phyloP scores from a whole-genome alignment of 2,329 filamentous ascomycete species.

The Fonsecaea erecta region DNA sequence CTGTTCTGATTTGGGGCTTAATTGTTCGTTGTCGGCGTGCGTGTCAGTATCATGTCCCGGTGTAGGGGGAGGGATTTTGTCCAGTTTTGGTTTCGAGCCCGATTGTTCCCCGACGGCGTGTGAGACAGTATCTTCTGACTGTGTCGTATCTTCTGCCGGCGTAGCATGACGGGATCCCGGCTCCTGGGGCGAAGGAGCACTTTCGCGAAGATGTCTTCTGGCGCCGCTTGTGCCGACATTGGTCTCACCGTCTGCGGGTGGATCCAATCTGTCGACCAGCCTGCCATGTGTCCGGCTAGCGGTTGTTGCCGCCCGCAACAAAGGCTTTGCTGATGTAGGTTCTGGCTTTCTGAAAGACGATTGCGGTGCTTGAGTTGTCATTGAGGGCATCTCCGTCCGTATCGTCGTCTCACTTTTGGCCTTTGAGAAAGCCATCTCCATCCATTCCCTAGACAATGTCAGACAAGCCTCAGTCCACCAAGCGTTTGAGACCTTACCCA shows the following conservation, averaged over 20 bases:
- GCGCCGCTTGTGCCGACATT: conserved; percentile 18
- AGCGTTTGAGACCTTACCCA: conserved; percentile 9
- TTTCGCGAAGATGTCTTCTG: background rate
- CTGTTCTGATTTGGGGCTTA: background rate
- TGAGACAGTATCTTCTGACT: too few relatives aligned
- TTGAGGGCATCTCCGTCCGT: background rate
- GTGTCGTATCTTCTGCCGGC: too few relatives aligned
- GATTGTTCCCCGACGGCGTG: too few relatives aligned
- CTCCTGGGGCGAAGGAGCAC: background rate
- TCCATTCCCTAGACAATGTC: conserved; percentile 21
- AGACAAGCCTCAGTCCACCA: background rate
- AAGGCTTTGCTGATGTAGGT: background rate
- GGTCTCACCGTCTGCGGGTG: conserved; percentile 10
- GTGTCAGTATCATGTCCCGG: too few relatives aligned
- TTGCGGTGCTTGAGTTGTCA: background rate
- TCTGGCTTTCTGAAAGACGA: background rate
- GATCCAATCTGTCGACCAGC: conserved; percentile 29
- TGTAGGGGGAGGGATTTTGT: too few relatives aligned
- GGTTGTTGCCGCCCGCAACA: background rate
- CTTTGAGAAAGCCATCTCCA: conserved; percentile 14
- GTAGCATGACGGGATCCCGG: too few relatives aligned
- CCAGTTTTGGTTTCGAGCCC: too few relatives aligned
- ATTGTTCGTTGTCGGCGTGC: background rate
- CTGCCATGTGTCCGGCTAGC: conserved; percentile 17
- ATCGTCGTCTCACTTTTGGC: conserved; percentile 1